These are phyloP conservation scores for Alternaria sp. DNA, from an alignment of 2,329 filamentous ascomycete genomes.

Conservation along the genomic window DNA sequence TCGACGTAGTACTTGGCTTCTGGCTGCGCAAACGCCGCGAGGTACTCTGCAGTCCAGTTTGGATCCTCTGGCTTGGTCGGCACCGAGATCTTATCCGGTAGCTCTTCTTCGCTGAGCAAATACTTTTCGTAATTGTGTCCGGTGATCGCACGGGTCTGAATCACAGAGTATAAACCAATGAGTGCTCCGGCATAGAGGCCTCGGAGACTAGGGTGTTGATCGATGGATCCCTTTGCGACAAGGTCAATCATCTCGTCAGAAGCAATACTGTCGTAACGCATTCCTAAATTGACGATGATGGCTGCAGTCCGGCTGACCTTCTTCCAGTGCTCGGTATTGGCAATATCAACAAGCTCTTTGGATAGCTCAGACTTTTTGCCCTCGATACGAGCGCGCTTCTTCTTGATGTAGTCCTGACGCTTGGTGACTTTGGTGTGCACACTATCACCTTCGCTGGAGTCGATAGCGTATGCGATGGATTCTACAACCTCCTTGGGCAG, in stretches of 20 bases:
- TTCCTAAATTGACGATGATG: slow-evolving; percentile 87
- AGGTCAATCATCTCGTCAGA: slow-evolving; percentile 83
- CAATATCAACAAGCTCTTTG: slow-evolving; percentile 79
- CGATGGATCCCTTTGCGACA: slow-evolving; percentile 81
- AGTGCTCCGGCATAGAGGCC: slow-evolving; percentile 83
- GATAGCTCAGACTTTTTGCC: slow-evolving; percentile 81
- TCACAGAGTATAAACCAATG: slow-evolving; percentile 77
- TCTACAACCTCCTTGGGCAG: slow-evolving; percentile 75
- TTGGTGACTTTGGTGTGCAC: slow-evolving; percentile 68
- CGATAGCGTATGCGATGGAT: slow-evolving; percentile 61
- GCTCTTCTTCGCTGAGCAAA: slow-evolving; percentile 78
- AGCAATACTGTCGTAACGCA: slow-evolving; percentile 89
- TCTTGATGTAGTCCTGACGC: slow-evolving; percentile 76
- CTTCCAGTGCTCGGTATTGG: slow-evolving; percentile 91
- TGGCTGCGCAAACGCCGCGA: slow-evolving; percentile 78
- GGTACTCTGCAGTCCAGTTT: slow-evolving; percentile 79
- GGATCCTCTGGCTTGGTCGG: slow-evolving; percentile 74
- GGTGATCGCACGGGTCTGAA: slow-evolving; percentile 86
- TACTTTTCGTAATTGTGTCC: slow-evolving; percentile 88
- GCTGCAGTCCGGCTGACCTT: slow-evolving; percentile 88
- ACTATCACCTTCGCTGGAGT: slow-evolving; percentile 59
- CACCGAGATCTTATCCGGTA: slow-evolving; percentile 79
- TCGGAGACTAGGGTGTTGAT: slow-evolving; percentile 86
- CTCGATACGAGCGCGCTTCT: slow-evolving; percentile 80
- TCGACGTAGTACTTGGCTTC: slow-evolving; percentile 90